A percentile compares a stretch with the other conserved stretches of the same genome.
Conservation (phyloP, 768 basidiomycete species). For the Trametes cinnabarina region DNA sequence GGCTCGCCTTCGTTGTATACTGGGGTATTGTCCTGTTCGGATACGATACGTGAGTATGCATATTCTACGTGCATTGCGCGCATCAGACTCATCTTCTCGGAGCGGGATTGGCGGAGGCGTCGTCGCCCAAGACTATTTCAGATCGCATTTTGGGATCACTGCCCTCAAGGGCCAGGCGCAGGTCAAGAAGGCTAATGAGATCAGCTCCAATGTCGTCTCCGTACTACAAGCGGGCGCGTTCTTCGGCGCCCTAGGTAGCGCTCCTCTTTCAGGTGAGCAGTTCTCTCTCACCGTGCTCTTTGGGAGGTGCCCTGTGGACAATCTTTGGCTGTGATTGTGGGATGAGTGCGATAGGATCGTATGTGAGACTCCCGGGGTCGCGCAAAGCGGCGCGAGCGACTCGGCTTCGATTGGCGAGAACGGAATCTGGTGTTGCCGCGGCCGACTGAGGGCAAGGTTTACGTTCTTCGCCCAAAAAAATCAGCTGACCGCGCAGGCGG, state of each 20-base stretch:
- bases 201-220: conserved; percentile 85
- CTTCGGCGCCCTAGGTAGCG: conserved; percentile 76
- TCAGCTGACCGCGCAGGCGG: not conserved
- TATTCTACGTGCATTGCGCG: not conserved
- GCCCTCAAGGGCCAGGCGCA: conserved; percentile 38
- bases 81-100: not conserved
- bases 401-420: not conserved
- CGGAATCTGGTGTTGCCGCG: not conserved
- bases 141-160: conserved; percentile 57
- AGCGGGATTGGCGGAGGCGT: conserved; percentile 71
- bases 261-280: conserved; percentile 63
- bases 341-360: too few relatives aligned
- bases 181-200: conserved; percentile 41
- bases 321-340: too few relatives aligned
- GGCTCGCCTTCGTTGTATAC: conserved; percentile 71
- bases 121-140: conserved; percentile 62
- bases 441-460: not conserved
- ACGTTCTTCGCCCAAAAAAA: not conserved
- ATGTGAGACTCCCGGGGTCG: too few relatives aligned
- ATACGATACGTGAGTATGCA: conserved; percentile 61
- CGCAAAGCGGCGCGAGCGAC: not conserved
- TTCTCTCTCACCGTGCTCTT: not conserved
- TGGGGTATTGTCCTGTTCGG: conserved; percentile 84
- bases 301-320: too few relatives aligned
- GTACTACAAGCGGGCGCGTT: conserved; percentile 85